Evolutionary conservation across 1,284 basidiomycete genomes (phyloP).

Genomic region (Golubevia sp.): DNA sequence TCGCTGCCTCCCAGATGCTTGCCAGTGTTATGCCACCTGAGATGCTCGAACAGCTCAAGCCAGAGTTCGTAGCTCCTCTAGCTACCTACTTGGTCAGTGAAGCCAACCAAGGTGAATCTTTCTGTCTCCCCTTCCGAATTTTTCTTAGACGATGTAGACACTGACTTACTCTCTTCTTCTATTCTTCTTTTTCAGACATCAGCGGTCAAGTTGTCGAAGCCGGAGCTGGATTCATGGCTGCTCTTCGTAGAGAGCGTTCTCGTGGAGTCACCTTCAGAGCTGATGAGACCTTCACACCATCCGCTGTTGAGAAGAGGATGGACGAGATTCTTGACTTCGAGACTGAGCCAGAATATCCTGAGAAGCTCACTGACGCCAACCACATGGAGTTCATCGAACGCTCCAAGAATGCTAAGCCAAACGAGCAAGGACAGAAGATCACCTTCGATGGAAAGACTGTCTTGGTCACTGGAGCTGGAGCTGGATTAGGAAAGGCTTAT

Average conservation of each 20-base stretch:
- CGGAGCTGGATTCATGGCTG: conserved; percentile 89
- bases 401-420: conserved; percentile 72
- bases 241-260: conserved; percentile 91
- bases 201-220: conserved; percentile 89
- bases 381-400: conserved; percentile 71
- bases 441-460: conserved; percentile 88
- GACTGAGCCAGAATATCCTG: conserved; percentile 73
- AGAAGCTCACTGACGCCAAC: conserved; percentile 69
- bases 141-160: too few relatives aligned
- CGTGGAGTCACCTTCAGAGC: conserved; percentile 85
- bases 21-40: conserved; percentile 85
- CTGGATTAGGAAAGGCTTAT: conserved; percentile 80
- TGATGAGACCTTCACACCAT: conserved; percentile 88
- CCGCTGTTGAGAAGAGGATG: conserved; percentile 68
- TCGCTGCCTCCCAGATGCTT: conserved; percentile 65
- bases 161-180: too few relatives aligned
- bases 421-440: conserved; percentile 75
- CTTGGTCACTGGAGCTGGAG: conserved; percentile 78
- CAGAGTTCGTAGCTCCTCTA: conserved; percentile 90
- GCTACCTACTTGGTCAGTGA: conserved; percentile 53
- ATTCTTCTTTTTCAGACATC: conserved; percentile 64
- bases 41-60: conserved; percentile 88
- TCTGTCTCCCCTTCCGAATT: neutral
- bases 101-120: conserved; percentile 36
- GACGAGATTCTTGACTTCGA: conserved; percentile 80